These are phyloP conservation scores for Chionographis japonica DNA, from an alignment of 106 monocot species.

Conservation along the genomic window DNA sequence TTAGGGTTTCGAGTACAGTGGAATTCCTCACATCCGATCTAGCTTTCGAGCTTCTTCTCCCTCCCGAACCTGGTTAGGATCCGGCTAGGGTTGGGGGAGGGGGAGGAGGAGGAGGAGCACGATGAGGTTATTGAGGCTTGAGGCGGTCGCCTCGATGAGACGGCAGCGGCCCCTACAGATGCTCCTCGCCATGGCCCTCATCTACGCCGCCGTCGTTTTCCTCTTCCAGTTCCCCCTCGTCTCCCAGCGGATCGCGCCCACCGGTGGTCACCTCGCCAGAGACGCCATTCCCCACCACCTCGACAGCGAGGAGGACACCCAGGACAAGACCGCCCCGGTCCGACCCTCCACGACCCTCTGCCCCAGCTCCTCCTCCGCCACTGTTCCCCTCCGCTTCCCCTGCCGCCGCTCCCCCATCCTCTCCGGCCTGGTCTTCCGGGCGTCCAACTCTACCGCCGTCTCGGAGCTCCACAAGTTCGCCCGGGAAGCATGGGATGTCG, in stretches of 20 bases:
- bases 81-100: no score
- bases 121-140: slow-evolving; percentile 33
- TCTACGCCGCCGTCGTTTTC: slow-evolving; percentile 6
- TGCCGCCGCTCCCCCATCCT: neutral
- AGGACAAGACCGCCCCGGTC: slow-evolving; percentile 1
- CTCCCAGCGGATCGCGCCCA: neutral
- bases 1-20: no score
- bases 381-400: neutral
- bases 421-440: slow-evolving; percentile 28
- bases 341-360: slow-evolving; percentile 24
- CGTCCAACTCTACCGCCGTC: neutral
- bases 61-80: no score
- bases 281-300: no score
- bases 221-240: slow-evolving; percentile 12
- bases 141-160: slow-evolving; percentile 4
- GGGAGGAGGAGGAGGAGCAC: neutral
- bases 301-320: no score
- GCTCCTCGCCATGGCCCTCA: slow-evolving; percentile 10
- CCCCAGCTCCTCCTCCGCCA: slow-evolving; percentile 8
- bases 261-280: neutral
- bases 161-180: slow-evolving; percentile 16
- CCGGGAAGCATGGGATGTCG: slow-evolving; percentile 43
- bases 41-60: no score
- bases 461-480: slow-evolving; percentile 63
- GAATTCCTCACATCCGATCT: no score